Base-by-base conservation (phyloP, 1,284 basidiomycete species). In the Laetiporus sulphureus region DNA sequence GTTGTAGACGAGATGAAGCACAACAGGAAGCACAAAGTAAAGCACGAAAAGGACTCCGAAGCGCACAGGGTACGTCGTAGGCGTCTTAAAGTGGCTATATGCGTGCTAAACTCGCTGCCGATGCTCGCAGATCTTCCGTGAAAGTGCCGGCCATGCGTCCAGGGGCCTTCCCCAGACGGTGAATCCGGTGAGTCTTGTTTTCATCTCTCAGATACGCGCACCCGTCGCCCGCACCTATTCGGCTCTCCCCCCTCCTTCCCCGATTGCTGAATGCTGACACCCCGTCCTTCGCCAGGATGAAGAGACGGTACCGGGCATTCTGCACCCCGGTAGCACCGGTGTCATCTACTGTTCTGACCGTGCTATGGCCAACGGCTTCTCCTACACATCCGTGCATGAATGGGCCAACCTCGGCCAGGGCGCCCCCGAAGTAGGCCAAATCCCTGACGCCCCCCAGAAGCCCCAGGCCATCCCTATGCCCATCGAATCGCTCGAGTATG, bases 341-440 rank as follows among this genome's bases (percentile, higher is more conserved):
- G 84, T 81, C 54, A 93, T 94, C 57, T 92, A 92, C 61, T 92
- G 87, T 64, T 91, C 85, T 4, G 90, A 90, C 60, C 79, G 83
- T 49, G 86, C 86, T 21, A 88, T 89, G 70, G 89, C 89, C 11
- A 93, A 92, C 60, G 91, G 91, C 13, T 93, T 89, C 69, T 83
- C 69, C 51, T 88, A 88, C 56, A 77, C 81, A 41, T 68, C 72
- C 54, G 77, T 77, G 23, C 82, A 87, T 54, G 81, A 84, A 48
- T 93, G 91, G 91, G 76, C 86, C 3, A 91, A 92, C 58, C 65
- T 82, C 23, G 79, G 77, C n/a, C 89, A 92, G 64, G 91, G 91
- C 41, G 91, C 90, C 4, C 91, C 91, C 2, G 91, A 94, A 62
- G 83, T 87, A 7, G 92, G 91, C 0, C 77, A 79, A 8, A 82